These are phyloP conservation scores for Creolimax fragrantissima DNA, from an alignment of 78 protist genomes.

Conservation along the genomic window DNA sequence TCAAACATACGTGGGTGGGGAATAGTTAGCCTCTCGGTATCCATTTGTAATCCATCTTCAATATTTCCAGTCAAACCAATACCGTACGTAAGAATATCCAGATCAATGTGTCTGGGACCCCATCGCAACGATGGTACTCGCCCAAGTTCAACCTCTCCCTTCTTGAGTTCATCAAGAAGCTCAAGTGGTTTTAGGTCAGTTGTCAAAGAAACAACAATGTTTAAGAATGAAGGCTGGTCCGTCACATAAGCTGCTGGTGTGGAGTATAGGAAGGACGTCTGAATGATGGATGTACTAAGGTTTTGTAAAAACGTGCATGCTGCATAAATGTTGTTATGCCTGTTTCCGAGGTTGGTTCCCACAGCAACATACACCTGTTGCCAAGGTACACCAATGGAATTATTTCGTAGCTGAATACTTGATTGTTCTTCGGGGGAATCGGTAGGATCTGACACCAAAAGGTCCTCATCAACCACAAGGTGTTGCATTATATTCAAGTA, in stretches of 20 bases:
- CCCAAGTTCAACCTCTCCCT: conserved; percentile 38
- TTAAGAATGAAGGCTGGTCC: conserved; percentile 49
- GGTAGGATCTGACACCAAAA: neutral
- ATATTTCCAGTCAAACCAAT: neutral
- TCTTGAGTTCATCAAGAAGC: conserved; percentile 33
- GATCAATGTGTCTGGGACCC: conserved; percentile 62
- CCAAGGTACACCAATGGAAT: neutral
- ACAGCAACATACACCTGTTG: neutral
- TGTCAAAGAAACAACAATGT: conserved; percentile 25
- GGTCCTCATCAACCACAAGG: neutral
- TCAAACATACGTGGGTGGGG: conserved; percentile 67
- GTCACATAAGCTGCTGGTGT: conserved; percentile 43
- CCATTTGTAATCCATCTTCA: neutral
- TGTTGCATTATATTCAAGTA: too few species aligned
- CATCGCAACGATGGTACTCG: conserved; percentile 40
- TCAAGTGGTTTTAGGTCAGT: conserved; percentile 32
- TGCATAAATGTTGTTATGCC: neutral
- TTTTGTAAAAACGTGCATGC: neutral
- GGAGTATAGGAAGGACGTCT: conserved; percentile 55
- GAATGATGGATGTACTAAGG: neutral
- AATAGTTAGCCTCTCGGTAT: conserved; percentile 24
- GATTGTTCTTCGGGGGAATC: neutral
- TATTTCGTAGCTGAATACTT: neutral
- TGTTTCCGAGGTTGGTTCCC: neutral
- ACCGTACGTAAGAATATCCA: conserved; percentile 57